Percentiles rank a stretch among this genome's conserved stretches.
These are phyloP conservation scores for Gleditsia sinensis DNA, from an alignment of 306 rosid genomes.

Conservation along the genomic window DNA sequence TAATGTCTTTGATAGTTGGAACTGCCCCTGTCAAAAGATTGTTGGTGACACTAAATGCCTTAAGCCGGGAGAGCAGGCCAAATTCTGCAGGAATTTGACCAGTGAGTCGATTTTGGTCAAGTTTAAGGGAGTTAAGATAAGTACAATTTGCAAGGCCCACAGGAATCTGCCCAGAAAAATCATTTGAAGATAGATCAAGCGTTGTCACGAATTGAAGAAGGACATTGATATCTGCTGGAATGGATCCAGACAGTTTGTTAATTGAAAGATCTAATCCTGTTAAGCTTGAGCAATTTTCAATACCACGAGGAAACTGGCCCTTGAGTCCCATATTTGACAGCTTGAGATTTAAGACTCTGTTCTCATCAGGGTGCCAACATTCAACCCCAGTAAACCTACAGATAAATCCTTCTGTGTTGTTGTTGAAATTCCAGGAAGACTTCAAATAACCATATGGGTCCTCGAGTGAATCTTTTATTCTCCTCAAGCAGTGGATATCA, in stretches of 20 bases:
- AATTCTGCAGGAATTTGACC: constrained; percentile 64
- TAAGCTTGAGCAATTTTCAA: constrained; percentile 64
- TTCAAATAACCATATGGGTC: constrained; percentile 58
- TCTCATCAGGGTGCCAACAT: constrained; percentile 95
- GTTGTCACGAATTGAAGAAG: constrained; percentile 7
- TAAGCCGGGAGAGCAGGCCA: constrained; percentile 45
- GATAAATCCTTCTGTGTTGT: constrained; percentile 62
- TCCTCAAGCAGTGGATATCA: constrained; percentile 70
- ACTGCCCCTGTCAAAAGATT: constrained; percentile 67
- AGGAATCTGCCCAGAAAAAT: constrained; percentile 79
- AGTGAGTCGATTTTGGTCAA: constrained; percentile 56
- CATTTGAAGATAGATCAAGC: constrained; percentile 78
- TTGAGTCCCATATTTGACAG: constrained; percentile 73
- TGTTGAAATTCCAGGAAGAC: constrained; percentile 70
- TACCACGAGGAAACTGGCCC: constrained; percentile 61
- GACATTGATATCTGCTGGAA: constrained; percentile 45
- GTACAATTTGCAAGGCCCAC: constrained; percentile 33
- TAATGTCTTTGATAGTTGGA: constrained; percentile 24
- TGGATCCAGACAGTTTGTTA: constrained; percentile 58
- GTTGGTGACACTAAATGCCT: constrained; percentile 48
- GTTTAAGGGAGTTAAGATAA: constrained; percentile 63
- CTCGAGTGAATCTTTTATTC: constrained; percentile 42
- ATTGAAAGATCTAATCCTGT: constrained; percentile 80
- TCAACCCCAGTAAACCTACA: constrained; percentile 72
- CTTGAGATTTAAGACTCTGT: constrained; percentile 62